Evolutionary conservation across 768 basidiomycete species (phyloP).

Genomic region (Suillus luteus): DNA sequence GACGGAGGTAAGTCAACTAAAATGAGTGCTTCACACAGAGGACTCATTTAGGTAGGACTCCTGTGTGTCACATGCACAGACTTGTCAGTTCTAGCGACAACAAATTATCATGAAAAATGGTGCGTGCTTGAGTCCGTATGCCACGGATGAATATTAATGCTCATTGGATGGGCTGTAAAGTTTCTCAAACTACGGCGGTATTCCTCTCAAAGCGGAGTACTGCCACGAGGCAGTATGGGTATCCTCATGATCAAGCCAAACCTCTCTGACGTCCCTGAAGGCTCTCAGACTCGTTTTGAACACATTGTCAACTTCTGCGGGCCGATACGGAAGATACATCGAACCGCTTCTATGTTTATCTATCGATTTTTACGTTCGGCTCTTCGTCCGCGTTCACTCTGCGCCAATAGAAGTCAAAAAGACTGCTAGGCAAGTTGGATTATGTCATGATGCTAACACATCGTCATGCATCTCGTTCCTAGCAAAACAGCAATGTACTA

Average conservation of each 20-base stretch:
- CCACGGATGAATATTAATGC: not conserved
- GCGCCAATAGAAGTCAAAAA: constrained; percentile 85
- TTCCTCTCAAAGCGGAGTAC: constrained; percentile 90
- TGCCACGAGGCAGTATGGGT: constrained; percentile 84
- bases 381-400: constrained; percentile 81
- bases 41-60: constrained; percentile 55
- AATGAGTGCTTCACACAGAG: not conserved
- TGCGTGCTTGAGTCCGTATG: constrained; percentile 28
- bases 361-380: constrained; percentile 95
- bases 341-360: constrained; percentile 87
- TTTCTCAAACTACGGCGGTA: constrained; percentile 94
- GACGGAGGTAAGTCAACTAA: constrained; percentile 71
- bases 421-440: constrained; percentile 60
- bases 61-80: constrained; percentile 98
- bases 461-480: constrained; percentile 17
- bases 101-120: constrained; percentile 98
- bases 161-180: constrained; percentile 39
- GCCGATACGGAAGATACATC: constrained; percentile 91
- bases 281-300: constrained; percentile 91
- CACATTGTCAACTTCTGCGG: constrained; percentile 81
- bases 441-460: not conserved
- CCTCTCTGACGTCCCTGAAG: constrained; percentile 39
- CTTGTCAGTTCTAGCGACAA: constrained; percentile 88
- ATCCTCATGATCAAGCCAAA: not conserved
- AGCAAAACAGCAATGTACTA: constrained; percentile 89